Evolutionary conservation across 345 rosid genomes (phyloP), one percentile per base, ranked within the genome.

Genomic region (Rubroshorea leprosula): DNA sequence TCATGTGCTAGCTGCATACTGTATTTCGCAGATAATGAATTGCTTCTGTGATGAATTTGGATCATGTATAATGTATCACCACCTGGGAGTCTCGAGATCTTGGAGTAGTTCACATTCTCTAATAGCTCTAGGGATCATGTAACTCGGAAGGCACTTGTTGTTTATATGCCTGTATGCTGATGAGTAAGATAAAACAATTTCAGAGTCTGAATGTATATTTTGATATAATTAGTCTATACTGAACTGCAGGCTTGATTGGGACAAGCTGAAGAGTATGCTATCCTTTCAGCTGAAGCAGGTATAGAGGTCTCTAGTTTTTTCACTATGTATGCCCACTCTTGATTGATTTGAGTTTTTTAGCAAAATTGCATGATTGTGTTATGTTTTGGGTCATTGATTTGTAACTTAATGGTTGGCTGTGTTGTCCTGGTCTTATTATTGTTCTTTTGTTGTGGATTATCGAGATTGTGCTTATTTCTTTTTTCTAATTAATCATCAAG

Each of bases 271-370:
- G 83, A 74, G 69, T 72, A 63, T 74, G 73, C 72, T 93, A 35
- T 93, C 90, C 53, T 89, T 68, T 74, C 77, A 82, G 78, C 73
- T 93, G 86, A 93, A 89, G 90, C 91, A 86, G 99, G 99, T 93
- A 88, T 66, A 87, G 54, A 26, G 69, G 48, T 64, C 67, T 57
- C 41, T 52, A 23, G 17, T n/a, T 57, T 60, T 52, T 57, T 70
- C 20, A 6, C 17, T n/a, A n/a, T n/a, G n/a, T 17, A 50, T 48
- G 17, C 19, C 21, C 15, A 29, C 10, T 15, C 24, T 5, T 18
- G 22, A 20, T 21, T 23, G 18, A 46, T n/a, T n/a, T n/a, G n/a
- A n/a, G n/a, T n/a, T n/a, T 39, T 49, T 50, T 11, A 11, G 45
- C 50, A 38, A n/a, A 51, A 41, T 21, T 50, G 9, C 7, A 35